Base-by-base conservation (phyloP, 2,329 filamentous ascomycete genomes). In the Ophiosphaerella korrae region DNA sequence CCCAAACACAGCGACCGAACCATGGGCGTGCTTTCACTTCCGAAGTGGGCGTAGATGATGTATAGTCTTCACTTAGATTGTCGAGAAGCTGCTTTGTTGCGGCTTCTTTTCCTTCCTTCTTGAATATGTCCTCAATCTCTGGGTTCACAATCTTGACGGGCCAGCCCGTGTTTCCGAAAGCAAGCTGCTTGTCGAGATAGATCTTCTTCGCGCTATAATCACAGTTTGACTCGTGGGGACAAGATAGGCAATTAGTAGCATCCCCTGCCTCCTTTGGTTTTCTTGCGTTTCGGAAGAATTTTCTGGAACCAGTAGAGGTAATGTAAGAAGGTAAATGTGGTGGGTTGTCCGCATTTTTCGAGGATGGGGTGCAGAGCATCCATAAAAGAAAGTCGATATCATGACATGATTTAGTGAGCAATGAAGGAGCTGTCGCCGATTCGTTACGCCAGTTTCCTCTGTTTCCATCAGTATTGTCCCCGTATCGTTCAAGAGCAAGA, bases 1-100 rank as follows among this genome's bases (percentile, higher is more conserved):
- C 94, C 75, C 87, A 97, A 1, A 97, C 94, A 68, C 94, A 99
- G n/a, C 93, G 85, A 0, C 94, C 94, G 67, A 92, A 97, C 91
- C 92, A 87, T 1, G 80, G 75, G 4, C 82, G 72, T 9, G 66
- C 64, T 42, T 80, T 77, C 4, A 85, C 77, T n/a, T 78, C 72
- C 6, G 73, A 68, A 1, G 74, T 67, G 12, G 80, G 76, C 1
- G 73, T 79, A 51, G 86, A 86, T 65, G 85, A 48, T 31, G 78
- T 72, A 57, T 86, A 87, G 64, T 87, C 82, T 57, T 85, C 80
- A 0, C 68, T 62, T 1, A 87, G 73, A 2, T 71, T 70, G 8
- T 66, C 45, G 38, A 84, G 69, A 12, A 87, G 73, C 36, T 78
- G 79, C 1, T 76, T 68, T 52, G 79, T 77, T 0, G 84, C 87